Evolutionary conservation across 257 asterid species (phyloP).

Genomic region (Solanum clarkiae): DNA sequence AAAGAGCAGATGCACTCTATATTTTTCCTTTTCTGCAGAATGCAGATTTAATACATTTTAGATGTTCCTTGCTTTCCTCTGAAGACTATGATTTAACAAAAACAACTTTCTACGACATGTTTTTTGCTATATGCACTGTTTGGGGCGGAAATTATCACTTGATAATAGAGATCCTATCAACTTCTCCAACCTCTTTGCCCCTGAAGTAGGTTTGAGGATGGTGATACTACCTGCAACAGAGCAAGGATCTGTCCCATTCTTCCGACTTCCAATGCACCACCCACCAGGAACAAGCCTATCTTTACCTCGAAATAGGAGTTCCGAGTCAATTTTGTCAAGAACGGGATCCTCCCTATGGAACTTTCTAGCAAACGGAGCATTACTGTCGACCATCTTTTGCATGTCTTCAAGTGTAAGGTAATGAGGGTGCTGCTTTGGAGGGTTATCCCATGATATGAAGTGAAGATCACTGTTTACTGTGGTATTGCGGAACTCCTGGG

Average conservation of each 20-base stretch:
- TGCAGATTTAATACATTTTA: neutral
- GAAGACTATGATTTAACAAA: neutral
- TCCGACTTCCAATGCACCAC: slow-evolving; percentile 62
- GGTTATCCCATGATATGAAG: slow-evolving; percentile 94
- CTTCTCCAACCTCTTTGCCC: slow-evolving; percentile 76
- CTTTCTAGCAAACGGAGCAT: slow-evolving; percentile 89
- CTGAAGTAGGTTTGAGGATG: slow-evolving; percentile 53
- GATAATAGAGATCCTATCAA: slow-evolving; percentile 50
- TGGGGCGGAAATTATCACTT: slow-evolving; percentile 45
- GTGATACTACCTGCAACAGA: slow-evolving; percentile 53
- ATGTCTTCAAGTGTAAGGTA: slow-evolving; percentile 57
- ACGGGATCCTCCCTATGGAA: slow-evolving; percentile 71
- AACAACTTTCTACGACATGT: neutral
- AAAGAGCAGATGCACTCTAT: neutral
- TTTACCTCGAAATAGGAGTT: slow-evolving; percentile 51
- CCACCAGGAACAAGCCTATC: slow-evolving; percentile 84
- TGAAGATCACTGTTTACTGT: slow-evolving; percentile 91
- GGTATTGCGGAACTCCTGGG: slow-evolving; percentile 68
- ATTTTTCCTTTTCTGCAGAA: neutral
- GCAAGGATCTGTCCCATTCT: slow-evolving; percentile 82
- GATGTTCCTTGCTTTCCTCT: slow-evolving; percentile 2
- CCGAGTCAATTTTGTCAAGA: slow-evolving; percentile 58
- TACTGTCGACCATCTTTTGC: slow-evolving; percentile 70
- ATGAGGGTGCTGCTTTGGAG: slow-evolving; percentile 97
- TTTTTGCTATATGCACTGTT: slow-evolving; percentile 56